phyloP scores from a whole-genome alignment of 768 basidiomycete species.

The Chiua virens region DNA sequence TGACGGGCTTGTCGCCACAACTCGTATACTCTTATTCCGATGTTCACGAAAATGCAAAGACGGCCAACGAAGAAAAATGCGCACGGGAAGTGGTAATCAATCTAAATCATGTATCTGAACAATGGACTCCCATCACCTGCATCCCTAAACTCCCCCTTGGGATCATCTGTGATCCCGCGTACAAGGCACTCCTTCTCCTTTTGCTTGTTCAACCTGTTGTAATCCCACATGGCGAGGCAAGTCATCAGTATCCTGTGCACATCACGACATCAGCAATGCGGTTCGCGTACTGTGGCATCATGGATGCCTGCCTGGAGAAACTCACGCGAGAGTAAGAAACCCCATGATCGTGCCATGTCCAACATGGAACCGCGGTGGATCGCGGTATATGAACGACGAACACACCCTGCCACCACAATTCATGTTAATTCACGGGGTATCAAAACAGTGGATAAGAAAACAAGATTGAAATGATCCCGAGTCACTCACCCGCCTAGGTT shows the following conservation, averaged over 20 bases:
- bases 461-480: too few species aligned
- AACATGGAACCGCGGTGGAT: conserved; percentile 32
- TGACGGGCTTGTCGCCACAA: too few species aligned
- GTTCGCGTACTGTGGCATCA: background rate
- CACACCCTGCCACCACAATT: conserved; percentile 22
- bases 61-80: too few species aligned
- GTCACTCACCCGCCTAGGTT: conserved; percentile 46
- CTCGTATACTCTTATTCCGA: too few species aligned
- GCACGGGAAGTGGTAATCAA: background rate
- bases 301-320: background rate
- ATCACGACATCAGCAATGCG: conserved; percentile 22
- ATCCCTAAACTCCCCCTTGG: conserved; percentile 39
- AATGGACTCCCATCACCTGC: conserved; percentile 52
- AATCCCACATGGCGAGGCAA: conserved; percentile 43
- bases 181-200: conserved; percentile 42
- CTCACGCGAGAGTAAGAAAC: conserved; percentile 22
- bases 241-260: conserved; percentile 36
- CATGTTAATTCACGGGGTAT: conserved; percentile 14
- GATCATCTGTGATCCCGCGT: conserved; percentile 41
- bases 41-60: too few species aligned
- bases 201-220: conserved; percentile 43
- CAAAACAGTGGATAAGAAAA: too few species aligned
- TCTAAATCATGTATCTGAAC: conserved; percentile 39
- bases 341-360: conserved; percentile 31
- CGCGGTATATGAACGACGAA: conserved; percentile 35